These are phyloP conservation scores for Irpex rosettiformis DNA, from an alignment of 1,284 basidiomycete genomes.

Conservation along the genomic window DNA sequence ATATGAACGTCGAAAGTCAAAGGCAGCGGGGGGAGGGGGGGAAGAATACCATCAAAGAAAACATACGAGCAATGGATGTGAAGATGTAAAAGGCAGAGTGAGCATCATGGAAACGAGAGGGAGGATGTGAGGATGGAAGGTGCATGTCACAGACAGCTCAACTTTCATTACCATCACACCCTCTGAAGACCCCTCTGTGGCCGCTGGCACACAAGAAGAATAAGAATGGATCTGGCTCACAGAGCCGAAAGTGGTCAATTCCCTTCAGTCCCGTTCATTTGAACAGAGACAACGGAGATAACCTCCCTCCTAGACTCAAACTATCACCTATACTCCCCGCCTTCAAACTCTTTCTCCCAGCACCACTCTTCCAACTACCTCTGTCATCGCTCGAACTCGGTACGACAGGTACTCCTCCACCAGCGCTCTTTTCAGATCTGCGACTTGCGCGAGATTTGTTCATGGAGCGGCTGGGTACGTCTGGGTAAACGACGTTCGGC, in stretches of 20 bases:
- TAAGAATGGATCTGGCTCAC: not conserved
- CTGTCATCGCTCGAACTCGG: not conserved
- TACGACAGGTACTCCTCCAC: not conserved
- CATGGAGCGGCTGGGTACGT: slow-evolving; percentile 8
- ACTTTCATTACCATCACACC: not conserved
- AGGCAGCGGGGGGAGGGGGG: too few relatives aligned
- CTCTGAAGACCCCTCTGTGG: not conserved
- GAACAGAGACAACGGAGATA: slow-evolving; percentile 11
- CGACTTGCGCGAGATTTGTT: slow-evolving; percentile 1
- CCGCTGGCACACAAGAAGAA: not conserved
- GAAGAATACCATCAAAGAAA: not conserved
- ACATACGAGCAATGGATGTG: not conserved
- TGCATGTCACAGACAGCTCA: not conserved
- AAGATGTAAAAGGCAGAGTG: not conserved
- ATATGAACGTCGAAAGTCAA: too few relatives aligned
- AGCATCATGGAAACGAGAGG: not conserved
- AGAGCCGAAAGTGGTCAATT: not conserved
- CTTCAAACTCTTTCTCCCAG: not conserved
- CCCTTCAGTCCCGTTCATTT: not conserved
- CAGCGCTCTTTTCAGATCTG: not conserved
- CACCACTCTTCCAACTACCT: not conserved
- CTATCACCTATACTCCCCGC: not conserved
- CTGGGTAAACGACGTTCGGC: slow-evolving; percentile 14
- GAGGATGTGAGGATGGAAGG: not conserved
- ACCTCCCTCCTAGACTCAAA: slow-evolving; percentile 3